phyloP scores from a whole-genome alignment of 1,284 basidiomycete species.

The Ustilago shanxiensis region DNA sequence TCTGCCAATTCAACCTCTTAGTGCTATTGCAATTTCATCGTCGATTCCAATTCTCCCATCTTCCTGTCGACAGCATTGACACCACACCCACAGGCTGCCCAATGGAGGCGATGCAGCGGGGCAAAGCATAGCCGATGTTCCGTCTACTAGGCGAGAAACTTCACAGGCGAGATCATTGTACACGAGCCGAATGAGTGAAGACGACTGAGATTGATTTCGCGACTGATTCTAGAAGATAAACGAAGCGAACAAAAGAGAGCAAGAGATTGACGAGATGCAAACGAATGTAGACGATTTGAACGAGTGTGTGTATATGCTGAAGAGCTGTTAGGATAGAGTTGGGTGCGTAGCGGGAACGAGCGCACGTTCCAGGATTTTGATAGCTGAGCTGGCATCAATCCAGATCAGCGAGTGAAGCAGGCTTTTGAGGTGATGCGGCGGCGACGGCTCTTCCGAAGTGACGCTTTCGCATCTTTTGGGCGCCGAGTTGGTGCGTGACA shows the following conservation, averaged over 20 bases:
- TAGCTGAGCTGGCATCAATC: not conserved
- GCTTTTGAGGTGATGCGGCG: not conserved
- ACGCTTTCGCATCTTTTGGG: slow-evolving; percentile 23
- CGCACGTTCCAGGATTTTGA: not conserved
- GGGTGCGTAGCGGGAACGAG: not conserved
- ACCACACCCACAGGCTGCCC: no score
- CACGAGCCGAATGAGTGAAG: not conserved
- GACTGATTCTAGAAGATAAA: not conserved
- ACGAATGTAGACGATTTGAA: slow-evolving; percentile 1
- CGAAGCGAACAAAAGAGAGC: slow-evolving; percentile 10
- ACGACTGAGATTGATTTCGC: slow-evolving; percentile 13
- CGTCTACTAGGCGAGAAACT: no score
- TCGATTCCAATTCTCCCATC: not conserved
- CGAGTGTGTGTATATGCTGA: not conserved
- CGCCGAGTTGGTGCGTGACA: slow-evolving; percentile 8
- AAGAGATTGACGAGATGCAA: slow-evolving; percentile 6
- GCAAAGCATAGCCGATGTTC: no score
- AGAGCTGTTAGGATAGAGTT: not conserved
- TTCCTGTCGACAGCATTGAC: no score
- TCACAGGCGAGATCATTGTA: not conserved
- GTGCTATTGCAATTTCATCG: not conserved
- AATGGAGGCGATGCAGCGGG: no score
- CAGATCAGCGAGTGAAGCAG: slow-evolving; percentile 6
- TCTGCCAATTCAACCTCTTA: not conserved
- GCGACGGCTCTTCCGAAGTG: slow-evolving; percentile 28